Evolutionary conservation across 1,139 yeast genomes (phyloP).

Genomic region (Diutina ranongensis): DNA sequence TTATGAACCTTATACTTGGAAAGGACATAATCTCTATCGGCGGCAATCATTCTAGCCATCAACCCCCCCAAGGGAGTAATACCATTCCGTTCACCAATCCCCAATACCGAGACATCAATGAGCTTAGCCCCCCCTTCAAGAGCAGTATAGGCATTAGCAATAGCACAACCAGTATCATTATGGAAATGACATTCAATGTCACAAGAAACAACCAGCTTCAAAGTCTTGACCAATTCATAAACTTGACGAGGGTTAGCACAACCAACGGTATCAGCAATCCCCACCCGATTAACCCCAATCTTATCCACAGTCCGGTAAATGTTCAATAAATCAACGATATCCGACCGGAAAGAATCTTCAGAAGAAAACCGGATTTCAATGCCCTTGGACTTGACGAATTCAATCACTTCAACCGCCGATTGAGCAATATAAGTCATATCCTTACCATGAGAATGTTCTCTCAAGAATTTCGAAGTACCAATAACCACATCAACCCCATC

Average conservation of each 20-base stretch:
- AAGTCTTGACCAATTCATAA: conserved; percentile 46
- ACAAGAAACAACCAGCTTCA: conserved; percentile 42
- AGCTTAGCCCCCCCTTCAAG: conserved; percentile 51
- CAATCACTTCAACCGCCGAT: conserved; percentile 43
- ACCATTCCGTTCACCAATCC: conserved; percentile 53
- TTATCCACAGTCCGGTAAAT: conserved; percentile 47
- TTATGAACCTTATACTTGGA: conserved; percentile 44
- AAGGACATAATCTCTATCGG: conserved; percentile 45
- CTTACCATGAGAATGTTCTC: conserved; percentile 43
- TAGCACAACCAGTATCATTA: conserved; percentile 52
- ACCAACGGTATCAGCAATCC: conserved; percentile 53
- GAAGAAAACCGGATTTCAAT: conserved; percentile 45
- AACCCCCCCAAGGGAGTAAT: conserved; percentile 52
- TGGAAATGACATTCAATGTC: conserved; percentile 53
- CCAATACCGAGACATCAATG: conserved; percentile 46
- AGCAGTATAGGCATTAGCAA: conserved; percentile 51
- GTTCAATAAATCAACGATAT: conserved; percentile 44
- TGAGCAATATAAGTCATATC: conserved; percentile 44
- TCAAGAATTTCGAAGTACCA: conserved; percentile 44
- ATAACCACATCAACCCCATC: conserved; percentile 52
- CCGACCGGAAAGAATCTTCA: conserved; percentile 49
- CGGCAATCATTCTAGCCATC: conserved; percentile 53
- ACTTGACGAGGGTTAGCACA: conserved; percentile 55
- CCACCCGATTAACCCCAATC: conserved; percentile 48
- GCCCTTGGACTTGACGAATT: conserved; percentile 46